These are phyloP conservation scores for Calcarisporium arbuscula DNA, from an alignment of 2,329 filamentous ascomycete genomes.

Conservation along the genomic window DNA sequence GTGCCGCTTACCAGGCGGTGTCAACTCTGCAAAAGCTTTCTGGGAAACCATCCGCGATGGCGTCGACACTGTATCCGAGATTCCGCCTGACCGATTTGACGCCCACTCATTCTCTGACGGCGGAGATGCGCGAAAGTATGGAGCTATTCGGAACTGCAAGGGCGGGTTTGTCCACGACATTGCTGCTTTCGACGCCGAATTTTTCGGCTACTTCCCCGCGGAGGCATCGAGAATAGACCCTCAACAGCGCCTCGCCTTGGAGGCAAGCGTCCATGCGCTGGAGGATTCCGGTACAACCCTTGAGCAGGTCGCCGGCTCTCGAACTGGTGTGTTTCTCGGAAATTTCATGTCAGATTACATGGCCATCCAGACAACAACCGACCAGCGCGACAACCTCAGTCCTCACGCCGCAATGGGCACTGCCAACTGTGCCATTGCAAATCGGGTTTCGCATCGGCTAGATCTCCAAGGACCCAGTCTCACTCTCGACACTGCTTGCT, in stretches of 20 bases:
- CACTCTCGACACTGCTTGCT: constrained; percentile 28
- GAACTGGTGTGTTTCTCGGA: too few species aligned
- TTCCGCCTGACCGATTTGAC: constrained; percentile 32
- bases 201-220: constrained; percentile 15
- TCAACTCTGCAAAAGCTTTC: constrained; percentile 24
- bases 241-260: constrained; percentile 21
- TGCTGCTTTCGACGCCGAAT: constrained; percentile 32
- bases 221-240: constrained; percentile 12
- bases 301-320: constrained; percentile 12
- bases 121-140: constrained; percentile 28
- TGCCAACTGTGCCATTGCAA: constrained; percentile 38
- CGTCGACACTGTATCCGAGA: constrained; percentile 28
- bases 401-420: constrained; percentile 2
- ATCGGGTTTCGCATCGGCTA: constrained; percentile 47
- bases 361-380: too few species aligned
- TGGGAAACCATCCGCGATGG: constrained; percentile 31
- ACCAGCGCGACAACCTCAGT: too few species aligned
- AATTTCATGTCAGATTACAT: too few species aligned
- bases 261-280: constrained; percentile 33
- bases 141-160: too few species aligned
- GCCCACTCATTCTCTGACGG: constrained; percentile 36
- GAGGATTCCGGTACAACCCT: constrained; percentile 26
- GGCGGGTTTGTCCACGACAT: constrained; percentile 27
- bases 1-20: constrained; percentile 34
- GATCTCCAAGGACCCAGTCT: constrained; percentile 25